Percentiles rank a stretch among this genome's conserved stretches.
These are phyloP conservation scores for Chloris gayana DNA, from an alignment of 176 grass and related monocot genomes.

Conservation along the genomic window DNA sequence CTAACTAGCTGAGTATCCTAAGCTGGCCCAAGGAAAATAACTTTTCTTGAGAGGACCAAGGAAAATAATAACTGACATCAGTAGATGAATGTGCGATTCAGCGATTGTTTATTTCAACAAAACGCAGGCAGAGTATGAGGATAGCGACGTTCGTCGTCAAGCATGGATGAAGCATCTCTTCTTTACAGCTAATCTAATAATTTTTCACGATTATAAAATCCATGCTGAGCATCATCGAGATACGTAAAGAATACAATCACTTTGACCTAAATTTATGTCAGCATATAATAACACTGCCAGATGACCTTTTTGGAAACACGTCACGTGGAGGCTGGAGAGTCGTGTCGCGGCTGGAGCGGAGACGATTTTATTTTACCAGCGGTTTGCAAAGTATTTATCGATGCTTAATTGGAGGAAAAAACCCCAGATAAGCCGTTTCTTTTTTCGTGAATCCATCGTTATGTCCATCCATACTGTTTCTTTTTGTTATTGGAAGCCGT, in stretches of 20 bases:
- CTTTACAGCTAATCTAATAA: neutral
- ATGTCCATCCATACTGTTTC: no score
- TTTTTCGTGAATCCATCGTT: no score
- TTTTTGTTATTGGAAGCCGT: no score
- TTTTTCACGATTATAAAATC: neutral
- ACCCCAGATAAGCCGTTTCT: no score
- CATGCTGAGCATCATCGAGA: neutral
- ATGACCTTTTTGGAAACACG: neutral
- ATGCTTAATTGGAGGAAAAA: neutral
- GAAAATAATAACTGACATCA: no score
- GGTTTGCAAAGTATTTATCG: neutral
- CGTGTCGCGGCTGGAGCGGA: neutral
- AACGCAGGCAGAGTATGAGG: no score
- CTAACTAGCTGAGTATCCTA: no score
- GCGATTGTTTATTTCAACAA: no score
- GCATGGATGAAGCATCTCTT: neutral
- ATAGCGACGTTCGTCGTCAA: neutral
- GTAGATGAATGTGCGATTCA: no score
- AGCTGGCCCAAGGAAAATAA: no score
- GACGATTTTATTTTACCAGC: neutral
- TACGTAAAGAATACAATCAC: neutral
- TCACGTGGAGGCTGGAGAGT: neutral
- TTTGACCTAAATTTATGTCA: neutral
- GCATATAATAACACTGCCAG: neutral
- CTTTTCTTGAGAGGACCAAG: no score